Evolutionary conservation across 805 yeast genomes (phyloP).

Genomic region (Phaffomyces thermotolerans): DNA sequence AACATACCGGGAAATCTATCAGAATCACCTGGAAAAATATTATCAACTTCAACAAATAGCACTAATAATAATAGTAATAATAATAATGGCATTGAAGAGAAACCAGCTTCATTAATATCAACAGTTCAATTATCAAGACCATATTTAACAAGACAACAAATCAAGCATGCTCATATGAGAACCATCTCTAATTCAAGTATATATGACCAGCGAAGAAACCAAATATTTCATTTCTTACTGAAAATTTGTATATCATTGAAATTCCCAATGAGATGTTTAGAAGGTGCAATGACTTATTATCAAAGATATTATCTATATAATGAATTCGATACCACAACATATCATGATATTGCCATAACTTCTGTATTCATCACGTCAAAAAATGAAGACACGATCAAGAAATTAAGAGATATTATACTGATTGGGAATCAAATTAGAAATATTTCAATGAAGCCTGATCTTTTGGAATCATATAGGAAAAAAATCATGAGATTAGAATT

Average conservation of each 20-base stretch:
- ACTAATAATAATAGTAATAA: not conserved
- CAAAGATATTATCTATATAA: slow-evolving; percentile 68
- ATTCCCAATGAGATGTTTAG: slow-evolving; percentile 64
- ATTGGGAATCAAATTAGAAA: slow-evolving; percentile 30
- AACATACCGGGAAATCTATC: not conserved
- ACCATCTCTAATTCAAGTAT: slow-evolving; percentile 46
- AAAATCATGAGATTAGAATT: slow-evolving; percentile 57
- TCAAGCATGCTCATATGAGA: slow-evolving; percentile 41
- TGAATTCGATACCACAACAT: slow-evolving; percentile 44
- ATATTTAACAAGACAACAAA: slow-evolving; percentile 47
- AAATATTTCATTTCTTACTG: slow-evolving; percentile 47
- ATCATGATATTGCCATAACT: slow-evolving; percentile 59
- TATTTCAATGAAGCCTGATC: slow-evolving; percentile 22
- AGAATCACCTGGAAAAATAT: too few species aligned
- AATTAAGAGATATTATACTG: slow-evolving; percentile 52
- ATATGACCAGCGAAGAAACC: slow-evolving; percentile 45
- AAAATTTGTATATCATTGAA: slow-evolving; percentile 47
- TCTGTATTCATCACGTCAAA: slow-evolving; percentile 67
- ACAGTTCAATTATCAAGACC: slow-evolving; percentile 49
- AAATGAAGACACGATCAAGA: slow-evolving; percentile 79
- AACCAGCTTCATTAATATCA: slow-evolving; percentile 11
- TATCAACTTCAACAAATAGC: not conserved
- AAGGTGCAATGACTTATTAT: slow-evolving; percentile 63
- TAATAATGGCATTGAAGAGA: not conserved
- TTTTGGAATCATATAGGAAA: slow-evolving; percentile 48